phyloP scores from a whole-genome alignment of 2,329 filamentous ascomycete species.

The Colletotrichum sp. region DNA sequence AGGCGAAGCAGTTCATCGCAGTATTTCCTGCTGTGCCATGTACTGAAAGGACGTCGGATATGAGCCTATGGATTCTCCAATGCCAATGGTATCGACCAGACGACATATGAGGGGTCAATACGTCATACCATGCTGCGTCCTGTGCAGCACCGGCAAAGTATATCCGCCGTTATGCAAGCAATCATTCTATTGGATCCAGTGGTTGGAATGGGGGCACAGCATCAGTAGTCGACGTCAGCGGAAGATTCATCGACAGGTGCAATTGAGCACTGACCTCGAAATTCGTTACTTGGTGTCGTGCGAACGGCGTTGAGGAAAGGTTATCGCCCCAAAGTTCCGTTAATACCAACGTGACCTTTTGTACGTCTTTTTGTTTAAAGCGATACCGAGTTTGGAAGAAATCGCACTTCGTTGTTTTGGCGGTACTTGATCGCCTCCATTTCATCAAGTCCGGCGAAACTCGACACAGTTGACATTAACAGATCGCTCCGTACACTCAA shows the following conservation, averaged over 20 bases:
- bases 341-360: background rate
- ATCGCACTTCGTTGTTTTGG: background rate
- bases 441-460: background rate
- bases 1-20: background rate
- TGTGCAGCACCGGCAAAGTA: background rate
- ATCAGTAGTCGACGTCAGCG: background rate
- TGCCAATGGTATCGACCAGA: background rate
- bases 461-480: background rate
- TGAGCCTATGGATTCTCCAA: background rate
- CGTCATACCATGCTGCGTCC: background rate
- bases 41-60: background rate
- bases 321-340: background rate
- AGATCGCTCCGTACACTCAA: background rate
- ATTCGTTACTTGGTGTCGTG: accelerated
- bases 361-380: background rate
- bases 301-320: background rate
- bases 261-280: background rate
- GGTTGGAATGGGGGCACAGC: background rate
- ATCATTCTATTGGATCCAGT: background rate
- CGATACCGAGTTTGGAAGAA: accelerated
- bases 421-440: accelerated
- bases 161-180: background rate
- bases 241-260: background rate
- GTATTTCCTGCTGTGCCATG: background rate
- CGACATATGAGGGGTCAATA: background rate